Evolutionary conservation across 1,139 yeast species (phyloP).

Genomic region (Scheffersomyces illinoinensis): DNA sequence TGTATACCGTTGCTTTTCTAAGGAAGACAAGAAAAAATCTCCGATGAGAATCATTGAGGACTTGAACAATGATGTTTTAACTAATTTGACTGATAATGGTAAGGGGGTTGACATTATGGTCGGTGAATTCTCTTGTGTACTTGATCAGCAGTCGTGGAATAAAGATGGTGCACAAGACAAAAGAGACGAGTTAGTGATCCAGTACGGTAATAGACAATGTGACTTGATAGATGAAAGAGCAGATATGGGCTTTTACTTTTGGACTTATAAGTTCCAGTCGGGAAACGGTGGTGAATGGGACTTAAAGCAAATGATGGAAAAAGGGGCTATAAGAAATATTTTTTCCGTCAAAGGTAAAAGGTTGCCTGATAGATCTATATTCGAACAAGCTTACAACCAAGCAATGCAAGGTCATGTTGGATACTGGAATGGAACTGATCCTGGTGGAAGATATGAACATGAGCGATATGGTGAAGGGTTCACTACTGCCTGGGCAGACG

Average conservation of each 20-base stretch:
- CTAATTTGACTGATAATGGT: constrained; percentile 47
- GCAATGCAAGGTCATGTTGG: constrained; percentile 50
- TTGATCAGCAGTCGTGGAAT: constrained; percentile 76
- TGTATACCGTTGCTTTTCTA: constrained; percentile 83
- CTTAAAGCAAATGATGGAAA: constrained; percentile 71
- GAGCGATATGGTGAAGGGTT: constrained; percentile 81
- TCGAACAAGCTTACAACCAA: constrained; percentile 39
- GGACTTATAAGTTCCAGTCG: constrained; percentile 85
- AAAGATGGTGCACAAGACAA: constrained; percentile 48
- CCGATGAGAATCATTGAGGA: constrained; percentile 66
- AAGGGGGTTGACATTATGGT: constrained; percentile 69
- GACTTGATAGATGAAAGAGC: constrained; percentile 52
- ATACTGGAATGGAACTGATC: constrained; percentile 69
- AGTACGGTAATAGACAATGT: constrained; percentile 45
- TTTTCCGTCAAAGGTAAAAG: constrained; percentile 21
- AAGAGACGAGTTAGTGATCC: constrained; percentile 34
- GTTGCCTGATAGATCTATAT: constrained; percentile 42
- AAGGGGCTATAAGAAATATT: constrained; percentile 52
- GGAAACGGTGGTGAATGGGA: constrained; percentile 99
- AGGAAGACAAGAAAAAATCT: constrained; percentile 62
- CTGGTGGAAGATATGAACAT: constrained; percentile 69
- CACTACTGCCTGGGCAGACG: constrained; percentile 71
- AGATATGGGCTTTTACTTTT: constrained; percentile 73
- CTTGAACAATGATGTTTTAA: constrained; percentile 52
- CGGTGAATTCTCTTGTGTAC: constrained; percentile 90